Evolutionary conservation across 192 early-diverging fungal genomes (phyloP), one percentile per base, ranked within the genome.

Genomic region (Coemansia reversa): DNA sequence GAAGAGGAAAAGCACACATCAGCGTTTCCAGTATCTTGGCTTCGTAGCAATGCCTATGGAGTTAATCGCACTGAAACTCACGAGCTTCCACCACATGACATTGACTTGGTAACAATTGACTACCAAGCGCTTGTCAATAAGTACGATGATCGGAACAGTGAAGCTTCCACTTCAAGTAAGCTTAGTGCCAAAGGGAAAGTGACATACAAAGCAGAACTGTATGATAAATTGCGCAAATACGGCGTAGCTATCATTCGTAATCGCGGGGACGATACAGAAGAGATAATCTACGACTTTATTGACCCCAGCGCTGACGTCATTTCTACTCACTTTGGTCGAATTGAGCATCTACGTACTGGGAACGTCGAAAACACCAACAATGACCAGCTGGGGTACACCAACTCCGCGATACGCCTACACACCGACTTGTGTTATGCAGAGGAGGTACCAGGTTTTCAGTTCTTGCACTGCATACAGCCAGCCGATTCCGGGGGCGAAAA

Each of bases 201-300:
- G 2, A 23, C 39, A 7, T 83, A 83, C 65, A 76, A 69, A 58
- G 61, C 66, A 0, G 51, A 30, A 19, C 53, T 76, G 48, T 68
- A 57, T 49, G 71, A 79, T 3, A 51, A 48, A 56, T 67, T 83
- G 50, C 56, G 49, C 16, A 62, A 63, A 49, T 83, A 72, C 53
- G 81, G 81, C 57, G 72, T 83, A 7, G 81, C 74, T 3, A 69
- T 83, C 18, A 74, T 83, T 23, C 75, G 76, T 48, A 72, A 69
- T 62, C 52, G 81, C 18, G 81, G 81, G 18, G 25, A 42, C 55
- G 58, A 75, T 19, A 83, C 81, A 5, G 81, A 83, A 28, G 72
- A 72, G n/a, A 71, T 83, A 8, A 79, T 83, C n/a, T 67, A 66
- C 51, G 81, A 83, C 30, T 83, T 83, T 64, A 79, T 83, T n/a